These are phyloP conservation scores for Metschnikowia dekortorum DNA, from an alignment of 805 yeast genomes.

Conservation along the genomic window DNA sequence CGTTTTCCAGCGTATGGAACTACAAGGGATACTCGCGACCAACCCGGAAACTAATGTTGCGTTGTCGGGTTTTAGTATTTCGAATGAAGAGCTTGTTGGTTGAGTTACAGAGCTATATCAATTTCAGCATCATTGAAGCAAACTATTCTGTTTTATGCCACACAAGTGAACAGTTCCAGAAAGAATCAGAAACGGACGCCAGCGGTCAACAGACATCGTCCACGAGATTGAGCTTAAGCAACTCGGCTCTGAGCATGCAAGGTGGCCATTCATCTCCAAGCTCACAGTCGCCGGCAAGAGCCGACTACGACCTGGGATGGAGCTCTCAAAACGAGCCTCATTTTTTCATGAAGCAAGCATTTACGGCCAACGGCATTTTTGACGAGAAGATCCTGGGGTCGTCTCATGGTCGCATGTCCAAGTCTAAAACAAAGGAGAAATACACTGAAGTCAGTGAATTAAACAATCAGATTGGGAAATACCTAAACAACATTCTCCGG, in stretches of 20 bases:
- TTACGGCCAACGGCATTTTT: slow-evolving; percentile 21
- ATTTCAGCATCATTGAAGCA: slow-evolving; percentile 54
- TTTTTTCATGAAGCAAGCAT: slow-evolving; percentile 11
- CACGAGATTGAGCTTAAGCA: background rate
- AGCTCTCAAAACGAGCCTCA: slow-evolving; percentile 5
- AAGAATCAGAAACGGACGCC: slow-evolving; percentile 3
- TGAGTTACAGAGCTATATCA: slow-evolving; percentile 51
- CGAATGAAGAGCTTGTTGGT: slow-evolving; percentile 55
- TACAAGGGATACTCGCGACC: slow-evolving; percentile 39
- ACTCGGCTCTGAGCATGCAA: background rate
- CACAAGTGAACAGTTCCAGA: slow-evolving; percentile 9
- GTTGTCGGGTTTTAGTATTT: slow-evolving; percentile 52
- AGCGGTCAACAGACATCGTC: background rate
- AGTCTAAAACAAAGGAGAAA: slow-evolving; percentile 4
- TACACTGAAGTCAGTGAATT: slow-evolving; percentile 18
- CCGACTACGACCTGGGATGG: background rate
- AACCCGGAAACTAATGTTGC: slow-evolving; percentile 50
- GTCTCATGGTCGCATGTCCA: slow-evolving; percentile 5
- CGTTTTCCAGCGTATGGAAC: slow-evolving; percentile 64
- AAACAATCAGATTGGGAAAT: slow-evolving; percentile 47
- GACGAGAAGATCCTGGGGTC: slow-evolving; percentile 19
- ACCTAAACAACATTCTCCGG: slow-evolving; percentile 57
- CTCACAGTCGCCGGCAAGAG: background rate
- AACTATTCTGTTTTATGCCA: slow-evolving; percentile 45
- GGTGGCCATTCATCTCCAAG: background rate